Evolutionary conservation across 495 filamentous ascomycete genomes (phyloP).

Genomic region (Lentithecium fluviatile): DNA sequence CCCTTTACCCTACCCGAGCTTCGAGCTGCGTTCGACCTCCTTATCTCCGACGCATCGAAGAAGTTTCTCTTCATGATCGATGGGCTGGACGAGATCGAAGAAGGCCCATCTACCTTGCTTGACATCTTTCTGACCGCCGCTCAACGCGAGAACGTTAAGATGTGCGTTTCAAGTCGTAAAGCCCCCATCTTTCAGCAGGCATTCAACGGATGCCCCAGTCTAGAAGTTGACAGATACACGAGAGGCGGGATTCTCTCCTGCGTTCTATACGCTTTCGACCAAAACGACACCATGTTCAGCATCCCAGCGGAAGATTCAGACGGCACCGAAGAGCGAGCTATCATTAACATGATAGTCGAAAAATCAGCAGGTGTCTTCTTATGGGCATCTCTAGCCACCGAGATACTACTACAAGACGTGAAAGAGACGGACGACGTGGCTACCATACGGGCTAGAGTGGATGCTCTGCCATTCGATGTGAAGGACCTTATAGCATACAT

Average conservation of each 20-base stretch:
- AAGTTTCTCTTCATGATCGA: constrained; percentile 27
- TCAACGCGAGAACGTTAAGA: constrained; percentile 14
- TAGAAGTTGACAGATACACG: constrained; percentile 4
- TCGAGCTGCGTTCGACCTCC: constrained; percentile 5
- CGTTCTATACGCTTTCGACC: neutral
- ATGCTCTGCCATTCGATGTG: constrained; percentile 8
- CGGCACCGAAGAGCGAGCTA: neutral
- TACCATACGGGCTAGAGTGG: neutral
- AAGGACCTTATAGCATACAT: constrained; percentile 9
- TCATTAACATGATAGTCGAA: constrained; percentile 13
- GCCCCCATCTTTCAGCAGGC: constrained; percentile 8
- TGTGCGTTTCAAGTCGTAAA: constrained; percentile 18
- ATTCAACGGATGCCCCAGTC: constrained; percentile 4
- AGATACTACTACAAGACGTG: neutral
- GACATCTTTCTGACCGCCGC: constrained; percentile 4
- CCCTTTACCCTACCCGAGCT: constrained; percentile 10
- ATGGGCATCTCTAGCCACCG: constrained; percentile 8
- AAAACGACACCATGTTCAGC: constrained; percentile 1
- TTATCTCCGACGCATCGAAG: constrained; percentile 14
- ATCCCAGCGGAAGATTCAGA: constrained; percentile 10
- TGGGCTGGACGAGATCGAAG: constrained; percentile 16
- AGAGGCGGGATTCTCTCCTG: constrained; percentile 3
- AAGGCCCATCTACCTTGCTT: neutral
- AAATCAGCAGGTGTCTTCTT: constrained; percentile 17
- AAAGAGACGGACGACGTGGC: constrained; percentile 4